Conservation (phyloP, 2,329 filamentous ascomycete species). For the Monosporascus sp. region DNA sequence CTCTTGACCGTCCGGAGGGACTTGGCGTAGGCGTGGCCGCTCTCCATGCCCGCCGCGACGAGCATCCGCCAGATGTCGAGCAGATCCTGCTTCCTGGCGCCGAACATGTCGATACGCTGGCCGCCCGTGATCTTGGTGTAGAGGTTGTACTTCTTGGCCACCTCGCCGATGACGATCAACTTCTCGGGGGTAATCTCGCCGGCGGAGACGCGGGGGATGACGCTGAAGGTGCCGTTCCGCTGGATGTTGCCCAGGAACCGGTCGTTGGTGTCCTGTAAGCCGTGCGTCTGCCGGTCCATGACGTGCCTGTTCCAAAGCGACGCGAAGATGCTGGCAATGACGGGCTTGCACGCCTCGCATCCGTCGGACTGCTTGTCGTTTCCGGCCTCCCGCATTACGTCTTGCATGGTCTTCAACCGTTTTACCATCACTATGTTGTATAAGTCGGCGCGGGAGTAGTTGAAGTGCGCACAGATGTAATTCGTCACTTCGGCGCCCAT, state of each 20-base stretch:
- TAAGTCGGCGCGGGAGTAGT: slow-evolving; percentile 78
- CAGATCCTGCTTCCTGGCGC: slow-evolving; percentile 81
- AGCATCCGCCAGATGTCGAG: slow-evolving; percentile 76
- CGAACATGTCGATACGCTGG: slow-evolving; percentile 90
- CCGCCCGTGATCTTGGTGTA: slow-evolving; percentile 93
- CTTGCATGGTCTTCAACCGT: slow-evolving; percentile 62
- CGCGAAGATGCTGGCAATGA: slow-evolving; percentile 73
- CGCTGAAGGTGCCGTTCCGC: slow-evolving; percentile 84
- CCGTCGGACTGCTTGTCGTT: slow-evolving; percentile 67
- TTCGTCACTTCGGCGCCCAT: slow-evolving; percentile 88
- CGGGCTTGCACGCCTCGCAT: slow-evolving; percentile 83
- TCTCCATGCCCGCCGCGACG: slow-evolving; percentile 81
- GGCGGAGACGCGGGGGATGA: slow-evolving; percentile 75
- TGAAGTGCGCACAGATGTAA: slow-evolving; percentile 78
- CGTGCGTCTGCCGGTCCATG: slow-evolving; percentile 64
- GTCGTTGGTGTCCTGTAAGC: slow-evolving; percentile 88
- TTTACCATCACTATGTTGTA: slow-evolving; percentile 86
- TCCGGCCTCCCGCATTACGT: slow-evolving; percentile 75
- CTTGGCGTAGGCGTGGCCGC: slow-evolving; percentile 87
- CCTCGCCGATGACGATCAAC: slow-evolving; percentile 74
- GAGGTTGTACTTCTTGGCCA: slow-evolving; percentile 76
- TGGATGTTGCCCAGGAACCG: slow-evolving; percentile 85
- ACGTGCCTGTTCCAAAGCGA: slow-evolving; percentile 81
- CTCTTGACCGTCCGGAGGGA: slow-evolving; percentile 84
- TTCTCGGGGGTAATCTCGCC: slow-evolving; percentile 87